Percentiles rank a stretch among this genome's conserved stretches.
These are phyloP conservation scores for Yarrowia sp. DNA, from an alignment of 805 yeast species.

Conservation along the genomic window DNA sequence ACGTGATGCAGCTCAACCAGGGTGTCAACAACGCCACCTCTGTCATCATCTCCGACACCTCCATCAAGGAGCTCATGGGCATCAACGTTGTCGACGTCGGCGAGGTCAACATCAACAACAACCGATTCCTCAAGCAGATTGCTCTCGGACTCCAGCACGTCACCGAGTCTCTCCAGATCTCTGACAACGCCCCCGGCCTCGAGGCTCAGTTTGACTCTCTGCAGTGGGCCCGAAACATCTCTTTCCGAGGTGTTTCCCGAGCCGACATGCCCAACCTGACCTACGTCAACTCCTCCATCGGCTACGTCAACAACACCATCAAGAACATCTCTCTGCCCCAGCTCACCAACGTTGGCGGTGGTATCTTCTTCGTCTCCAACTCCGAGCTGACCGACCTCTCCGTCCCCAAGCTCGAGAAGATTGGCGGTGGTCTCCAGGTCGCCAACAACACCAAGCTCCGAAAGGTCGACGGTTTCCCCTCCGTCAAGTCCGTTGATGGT, in stretches of 20 bases:
- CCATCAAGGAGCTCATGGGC: conserved; percentile 43
- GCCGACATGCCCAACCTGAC: conserved; percentile 67
- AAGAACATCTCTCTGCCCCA: conserved; percentile 41
- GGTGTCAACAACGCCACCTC: conserved; percentile 73
- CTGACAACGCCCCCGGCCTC: conserved; percentile 81
- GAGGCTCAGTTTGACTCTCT: conserved; percentile 54
- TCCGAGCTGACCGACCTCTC: conserved; percentile 64
- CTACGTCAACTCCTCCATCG: conserved; percentile 74
- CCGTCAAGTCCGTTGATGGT: conserved; percentile 77
- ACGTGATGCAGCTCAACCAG: conserved; percentile 60
- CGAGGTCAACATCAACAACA: conserved; percentile 77
- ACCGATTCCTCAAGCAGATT: conserved; percentile 63
- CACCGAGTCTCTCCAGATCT: conserved; percentile 69
- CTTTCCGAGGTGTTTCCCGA: conserved; percentile 75
- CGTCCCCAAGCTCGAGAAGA: conserved; percentile 63
- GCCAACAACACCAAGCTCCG: conserved; percentile 77
- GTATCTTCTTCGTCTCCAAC: conserved; percentile 74
- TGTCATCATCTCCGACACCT: conserved; percentile 50
- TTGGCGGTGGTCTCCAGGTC: conserved; percentile 93
- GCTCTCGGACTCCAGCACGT: conserved; percentile 71
- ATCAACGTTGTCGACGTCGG: conserved; percentile 41
- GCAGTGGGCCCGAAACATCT: conserved; percentile 82
- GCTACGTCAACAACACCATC: conserved; percentile 72
- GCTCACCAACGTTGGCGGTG: conserved; percentile 70
- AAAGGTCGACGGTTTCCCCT: conserved; percentile 68